phyloP scores from a whole-genome alignment of 495 filamentous ascomycete species.

The Hyaloscypha hepaticicola region DNA sequence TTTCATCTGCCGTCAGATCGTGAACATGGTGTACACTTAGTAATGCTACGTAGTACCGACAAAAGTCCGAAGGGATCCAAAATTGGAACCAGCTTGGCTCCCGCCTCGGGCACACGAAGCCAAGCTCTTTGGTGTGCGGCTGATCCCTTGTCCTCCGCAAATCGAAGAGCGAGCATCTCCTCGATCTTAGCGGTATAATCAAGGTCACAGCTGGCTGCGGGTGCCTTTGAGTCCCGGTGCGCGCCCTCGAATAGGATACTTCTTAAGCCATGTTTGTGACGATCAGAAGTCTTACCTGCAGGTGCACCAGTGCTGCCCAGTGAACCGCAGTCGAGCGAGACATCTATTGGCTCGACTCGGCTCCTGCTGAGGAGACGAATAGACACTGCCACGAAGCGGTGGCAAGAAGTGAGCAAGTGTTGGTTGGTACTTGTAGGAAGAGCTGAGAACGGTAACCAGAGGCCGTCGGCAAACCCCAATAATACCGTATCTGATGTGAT shows the following conservation, averaged over 20 bases:
- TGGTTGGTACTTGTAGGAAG: no score
- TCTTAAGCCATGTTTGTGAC: not conserved
- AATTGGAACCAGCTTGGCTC: not conserved
- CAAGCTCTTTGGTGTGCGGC: not conserved
- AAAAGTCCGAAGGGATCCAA: not conserved
- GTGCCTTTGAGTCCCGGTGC: not conserved
- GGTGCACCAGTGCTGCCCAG: conserved; percentile 7
- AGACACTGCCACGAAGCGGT: conserved; percentile 17
- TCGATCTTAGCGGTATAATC: not conserved
- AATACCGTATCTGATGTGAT: not conserved
- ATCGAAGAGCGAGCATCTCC: not conserved
- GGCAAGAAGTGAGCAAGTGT: conserved; percentile 1
- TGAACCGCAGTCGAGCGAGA: conserved; percentile 10
- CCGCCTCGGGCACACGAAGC: not conserved
- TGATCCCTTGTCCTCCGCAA: not conserved
- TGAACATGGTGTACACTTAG: no score
- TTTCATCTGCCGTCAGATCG: no score
- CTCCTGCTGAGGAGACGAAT: conserved; percentile 15
- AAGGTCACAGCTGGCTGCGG: not conserved
- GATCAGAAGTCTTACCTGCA: conserved; percentile 15
- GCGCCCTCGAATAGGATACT: conserved; percentile 8
- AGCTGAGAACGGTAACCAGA: not conserved
- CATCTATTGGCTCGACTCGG: not conserved
- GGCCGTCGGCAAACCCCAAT: not conserved
- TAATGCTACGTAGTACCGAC: no score